Conservation (phyloP, 1,284 basidiomycete genomes). For the Phylloboletellus chloephorus region DNA sequence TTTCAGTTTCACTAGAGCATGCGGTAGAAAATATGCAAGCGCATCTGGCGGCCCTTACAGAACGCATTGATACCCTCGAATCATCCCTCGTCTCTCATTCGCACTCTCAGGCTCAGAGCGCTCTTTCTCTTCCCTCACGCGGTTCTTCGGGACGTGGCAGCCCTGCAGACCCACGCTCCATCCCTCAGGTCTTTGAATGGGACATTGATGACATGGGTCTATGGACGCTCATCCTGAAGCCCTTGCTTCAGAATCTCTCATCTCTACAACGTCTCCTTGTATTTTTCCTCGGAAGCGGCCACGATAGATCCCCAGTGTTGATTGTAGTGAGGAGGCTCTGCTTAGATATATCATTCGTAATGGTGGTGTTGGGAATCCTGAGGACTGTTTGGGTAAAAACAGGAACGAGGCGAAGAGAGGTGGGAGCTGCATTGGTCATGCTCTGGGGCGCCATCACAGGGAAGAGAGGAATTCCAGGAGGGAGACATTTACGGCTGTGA, state of each 20-base stretch:
- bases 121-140: constrained; percentile 36
- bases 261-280: constrained; percentile 42
- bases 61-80: constrained; percentile 79
- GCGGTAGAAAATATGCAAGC: constrained; percentile 83
- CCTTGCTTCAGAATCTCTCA: constrained; percentile 47
- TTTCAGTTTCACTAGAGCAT: constrained; percentile 49
- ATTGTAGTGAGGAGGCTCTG: constrained; percentile 65
- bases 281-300: constrained; percentile 53
- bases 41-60: constrained; percentile 83
- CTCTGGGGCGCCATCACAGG: constrained; percentile 73
- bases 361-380: constrained; percentile 51
- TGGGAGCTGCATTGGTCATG: constrained; percentile 53
- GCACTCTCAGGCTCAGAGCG: constrained; percentile 34
- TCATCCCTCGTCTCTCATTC: constrained; percentile 36
- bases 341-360: constrained; percentile 67
- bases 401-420: constrained; percentile 61
- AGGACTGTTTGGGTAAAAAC: constrained; percentile 62
- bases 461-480: constrained; percentile 47
- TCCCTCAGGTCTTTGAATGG: constrained; percentile 41
- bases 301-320: constrained; percentile 53
- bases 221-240: constrained; percentile 70
- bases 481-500: constrained; percentile 31
- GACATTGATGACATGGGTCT: constrained; percentile 72
- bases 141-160: constrained; percentile 38
- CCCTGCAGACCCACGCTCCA: constrained; percentile 32